Conservation (phyloP, 495 filamentous ascomycete genomes). For the Neurospora pannonica region DNA sequence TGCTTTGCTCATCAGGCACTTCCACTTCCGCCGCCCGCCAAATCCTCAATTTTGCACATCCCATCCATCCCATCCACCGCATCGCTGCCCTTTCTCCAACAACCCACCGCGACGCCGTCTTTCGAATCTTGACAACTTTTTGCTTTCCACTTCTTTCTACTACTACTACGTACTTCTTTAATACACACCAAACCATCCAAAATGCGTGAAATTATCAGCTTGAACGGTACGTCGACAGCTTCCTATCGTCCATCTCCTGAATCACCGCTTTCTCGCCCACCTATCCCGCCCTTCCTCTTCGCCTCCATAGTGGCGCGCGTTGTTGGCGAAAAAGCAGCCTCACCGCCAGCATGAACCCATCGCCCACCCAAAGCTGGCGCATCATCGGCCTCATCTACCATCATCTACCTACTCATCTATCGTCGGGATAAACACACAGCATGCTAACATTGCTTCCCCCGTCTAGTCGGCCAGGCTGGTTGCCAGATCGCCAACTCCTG, state of each 20-base stretch:
- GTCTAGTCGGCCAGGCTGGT: conserved; percentile 95
- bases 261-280: neutral
- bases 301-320: conserved; percentile 20
- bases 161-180: neutral
- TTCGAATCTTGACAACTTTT: conserved; percentile 8
- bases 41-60: conserved; percentile 26
- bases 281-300: neutral
- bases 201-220: conserved; percentile 98
- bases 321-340: conserved; percentile 3
- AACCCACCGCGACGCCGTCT: conserved; percentile 10
- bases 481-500: conserved; percentile 99
- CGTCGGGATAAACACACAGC: neutral
- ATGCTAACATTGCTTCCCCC: conserved; percentile 29
- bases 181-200: conserved; percentile 30
- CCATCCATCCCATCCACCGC: conserved; percentile 2
- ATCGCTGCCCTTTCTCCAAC: neutral
- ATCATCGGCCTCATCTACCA: conserved; percentile 2
- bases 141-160: conserved; percentile 6
- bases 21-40: conserved; percentile 21
- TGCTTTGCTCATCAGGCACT: neutral
- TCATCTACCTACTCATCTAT: neutral
- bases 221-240: conserved; percentile 74
- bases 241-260: neutral
- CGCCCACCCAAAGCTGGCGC: neutral
- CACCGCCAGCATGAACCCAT: conserved; percentile 20